Percentiles rank a stretch among this genome's conserved stretches.
Evolutionary conservation across 768 basidiomycete species (phyloP).

Genomic region (Suillus subluteus): DNA sequence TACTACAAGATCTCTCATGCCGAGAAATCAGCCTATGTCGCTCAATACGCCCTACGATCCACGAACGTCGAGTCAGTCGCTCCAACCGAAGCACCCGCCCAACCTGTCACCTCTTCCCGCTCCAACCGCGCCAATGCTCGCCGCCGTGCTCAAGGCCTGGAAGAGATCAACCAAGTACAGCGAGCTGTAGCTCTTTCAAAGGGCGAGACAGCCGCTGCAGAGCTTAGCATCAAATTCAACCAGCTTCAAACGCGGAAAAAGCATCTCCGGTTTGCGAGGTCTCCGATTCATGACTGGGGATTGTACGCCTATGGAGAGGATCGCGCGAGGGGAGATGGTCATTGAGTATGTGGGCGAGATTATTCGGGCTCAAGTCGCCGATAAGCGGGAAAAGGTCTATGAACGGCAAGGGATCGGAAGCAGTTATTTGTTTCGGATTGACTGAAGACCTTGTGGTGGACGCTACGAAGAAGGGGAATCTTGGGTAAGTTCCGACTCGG

Average conservation of each 20-base stretch:
- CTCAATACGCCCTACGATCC: constrained; percentile 78
- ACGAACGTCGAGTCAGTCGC: constrained; percentile 48
- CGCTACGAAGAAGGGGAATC: constrained; percentile 98
- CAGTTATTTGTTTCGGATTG: constrained; percentile 96
- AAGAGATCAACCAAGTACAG: constrained; percentile 93
- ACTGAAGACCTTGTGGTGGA: constrained; percentile 98
- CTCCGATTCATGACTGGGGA: constrained; percentile 98
- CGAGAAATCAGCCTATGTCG: constrained; percentile 90
- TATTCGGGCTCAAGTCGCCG: constrained; percentile 92
- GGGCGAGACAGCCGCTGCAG: constrained; percentile 69
- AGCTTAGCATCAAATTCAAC: constrained; percentile 94
- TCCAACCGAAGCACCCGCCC: constrained; percentile 42
- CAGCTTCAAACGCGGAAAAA: constrained; percentile 98
- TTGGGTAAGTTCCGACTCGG: constrained; percentile 69
- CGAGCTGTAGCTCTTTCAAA: constrained; percentile 75
- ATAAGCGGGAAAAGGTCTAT: constrained; percentile 96
- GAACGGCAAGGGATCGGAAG: constrained; percentile 97
- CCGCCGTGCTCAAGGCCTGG: constrained; percentile 87
- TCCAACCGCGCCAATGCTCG: constrained; percentile 93
- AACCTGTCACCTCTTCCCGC: constrained; percentile 73
- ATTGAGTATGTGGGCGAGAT: constrained; percentile 99
- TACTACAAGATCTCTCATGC: constrained; percentile 93
- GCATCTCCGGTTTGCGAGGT: constrained; percentile 91
- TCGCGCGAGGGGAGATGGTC: constrained; percentile 95
- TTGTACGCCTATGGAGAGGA: constrained; percentile 97